These are phyloP conservation scores for Cryptosporidium meleagridis DNA, from an alignment of 169 alveolate genomes.

Conservation along the genomic window DNA sequence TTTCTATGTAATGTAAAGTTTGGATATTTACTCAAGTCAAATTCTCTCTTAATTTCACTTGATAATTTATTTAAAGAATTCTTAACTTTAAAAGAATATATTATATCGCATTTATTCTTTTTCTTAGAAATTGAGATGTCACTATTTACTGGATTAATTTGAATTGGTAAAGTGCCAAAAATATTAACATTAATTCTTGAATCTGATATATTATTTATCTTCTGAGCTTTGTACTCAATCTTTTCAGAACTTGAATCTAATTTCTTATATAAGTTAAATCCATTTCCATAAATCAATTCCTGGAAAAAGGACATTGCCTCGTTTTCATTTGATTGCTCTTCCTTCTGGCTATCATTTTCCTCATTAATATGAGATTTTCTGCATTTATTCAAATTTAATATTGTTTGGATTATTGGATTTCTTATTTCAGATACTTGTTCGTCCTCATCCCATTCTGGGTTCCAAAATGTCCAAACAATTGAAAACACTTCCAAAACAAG, in stretches of 20 bases:
- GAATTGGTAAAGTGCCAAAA: slow-evolving; percentile 52
- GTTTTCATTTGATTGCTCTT: neutral
- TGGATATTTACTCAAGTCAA: neutral
- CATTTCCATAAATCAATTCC: slow-evolving; percentile 9
- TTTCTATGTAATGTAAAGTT: neutral
- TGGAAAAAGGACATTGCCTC: slow-evolving; percentile 15
- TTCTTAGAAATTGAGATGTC: neutral
- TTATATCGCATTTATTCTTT: neutral
- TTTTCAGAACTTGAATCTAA: neutral
- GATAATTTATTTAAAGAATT: neutral
- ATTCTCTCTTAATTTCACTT: neutral
- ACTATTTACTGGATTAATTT: neutral
- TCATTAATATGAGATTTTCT: neutral
- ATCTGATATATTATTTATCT: neutral
- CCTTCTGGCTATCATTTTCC: neutral
- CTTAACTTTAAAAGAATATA: neutral
- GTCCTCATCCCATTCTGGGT: slow-evolving; percentile 31
- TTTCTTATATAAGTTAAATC: neutral
- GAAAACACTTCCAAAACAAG: slow-evolving; percentile 50
- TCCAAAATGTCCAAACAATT: slow-evolving; percentile 70
- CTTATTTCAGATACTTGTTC: neutral
- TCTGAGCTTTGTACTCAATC: slow-evolving; percentile 23
- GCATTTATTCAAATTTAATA: neutral
- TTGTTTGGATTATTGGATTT: neutral
- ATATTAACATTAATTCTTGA: neutral